Percentiles rank a stretch among this genome's conserved stretches.
Evolutionary conservation across 805 yeast species (phyloP).

Genomic region (Pichia phayaonensis): DNA sequence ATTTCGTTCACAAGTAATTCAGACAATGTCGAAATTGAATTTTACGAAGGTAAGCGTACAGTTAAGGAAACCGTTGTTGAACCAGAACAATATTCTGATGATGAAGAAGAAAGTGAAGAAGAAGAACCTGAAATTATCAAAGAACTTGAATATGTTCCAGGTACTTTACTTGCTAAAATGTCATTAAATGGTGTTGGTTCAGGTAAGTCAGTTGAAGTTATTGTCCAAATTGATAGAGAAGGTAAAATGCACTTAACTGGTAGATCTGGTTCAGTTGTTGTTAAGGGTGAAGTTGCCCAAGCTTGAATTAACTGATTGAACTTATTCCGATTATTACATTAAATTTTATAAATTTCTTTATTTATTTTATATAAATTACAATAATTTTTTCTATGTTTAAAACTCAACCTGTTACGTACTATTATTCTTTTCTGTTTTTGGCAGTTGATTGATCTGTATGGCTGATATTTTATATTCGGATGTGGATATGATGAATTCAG

Average conservation of each 20-base stretch:
- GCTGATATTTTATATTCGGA: too few species aligned
- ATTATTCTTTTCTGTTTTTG: too few species aligned
- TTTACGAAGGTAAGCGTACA: slow-evolving; percentile 81
- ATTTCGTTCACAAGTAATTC: slow-evolving; percentile 55
- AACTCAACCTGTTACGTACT: too few species aligned
- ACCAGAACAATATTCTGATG: slow-evolving; percentile 48
- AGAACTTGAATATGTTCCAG: slow-evolving; percentile 67
- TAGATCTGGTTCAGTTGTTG: slow-evolving; percentile 45
- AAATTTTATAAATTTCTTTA: background rate
- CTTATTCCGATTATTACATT: too few species aligned
- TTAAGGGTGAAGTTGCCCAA: slow-evolving; percentile 38
- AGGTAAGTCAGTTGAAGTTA: slow-evolving; percentile 60
- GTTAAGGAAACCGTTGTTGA: slow-evolving; percentile 77
- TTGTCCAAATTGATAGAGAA: slow-evolving; percentile 56
- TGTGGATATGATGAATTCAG: too few species aligned
- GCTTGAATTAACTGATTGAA: slow-evolving; percentile 11
- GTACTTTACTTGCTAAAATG: slow-evolving; percentile 69
- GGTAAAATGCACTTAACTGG: slow-evolving; percentile 59
- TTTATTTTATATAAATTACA: background rate
- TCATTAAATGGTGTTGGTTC: slow-evolving; percentile 63
- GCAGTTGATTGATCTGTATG: too few species aligned
- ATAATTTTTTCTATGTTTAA: too few species aligned
- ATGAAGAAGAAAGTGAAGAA: slow-evolving; percentile 47
- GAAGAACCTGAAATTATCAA: slow-evolving; percentile 87
- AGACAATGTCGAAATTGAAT: slow-evolving; percentile 56